Evolutionary conservation across 2,329 filamentous ascomycete species (phyloP).

Genomic region (Botrytis byssoidea): DNA sequence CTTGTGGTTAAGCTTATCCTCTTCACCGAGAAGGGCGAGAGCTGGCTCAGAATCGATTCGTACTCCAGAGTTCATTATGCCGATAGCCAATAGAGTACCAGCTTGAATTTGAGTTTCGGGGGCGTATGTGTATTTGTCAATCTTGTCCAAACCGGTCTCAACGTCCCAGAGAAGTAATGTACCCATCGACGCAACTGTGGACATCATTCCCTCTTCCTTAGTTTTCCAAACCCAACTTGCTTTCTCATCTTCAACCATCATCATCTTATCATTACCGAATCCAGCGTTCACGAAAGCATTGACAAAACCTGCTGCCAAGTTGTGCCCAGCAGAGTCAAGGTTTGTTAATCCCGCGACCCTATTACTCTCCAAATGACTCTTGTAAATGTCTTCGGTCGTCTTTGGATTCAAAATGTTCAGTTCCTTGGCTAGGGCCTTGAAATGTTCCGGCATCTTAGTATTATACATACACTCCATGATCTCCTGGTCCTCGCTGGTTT

Average conservation of each 20-base stretch:
- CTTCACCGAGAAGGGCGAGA: constrained; percentile 78
- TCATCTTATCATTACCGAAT: constrained; percentile 95
- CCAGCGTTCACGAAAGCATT: constrained; percentile 97
- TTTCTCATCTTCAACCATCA: constrained; percentile 87
- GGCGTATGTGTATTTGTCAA: constrained; percentile 90
- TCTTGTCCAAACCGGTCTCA: constrained; percentile 85
- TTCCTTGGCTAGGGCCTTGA: constrained; percentile 91
- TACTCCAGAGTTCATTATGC: constrained; percentile 93
- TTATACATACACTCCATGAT: constrained; percentile 85
- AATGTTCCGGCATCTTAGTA: constrained; percentile 82
- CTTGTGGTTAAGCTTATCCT: constrained; percentile 75
- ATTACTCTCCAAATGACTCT: constrained; percentile 95
- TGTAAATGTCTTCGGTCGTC: constrained; percentile 98
- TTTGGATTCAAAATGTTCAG: constrained; percentile 96
- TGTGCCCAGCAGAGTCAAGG: constrained; percentile 91
- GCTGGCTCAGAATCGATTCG: constrained; percentile 87
- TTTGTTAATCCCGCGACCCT: constrained; percentile 91
- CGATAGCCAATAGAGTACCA: constrained; percentile 87
- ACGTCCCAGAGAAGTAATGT: constrained; percentile 93
- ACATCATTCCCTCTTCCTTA: constrained; percentile 96
- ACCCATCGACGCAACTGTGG: constrained; percentile 89
- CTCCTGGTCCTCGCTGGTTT: constrained; percentile 68
- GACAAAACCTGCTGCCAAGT: constrained; percentile 92
- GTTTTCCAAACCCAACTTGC: constrained; percentile 99
- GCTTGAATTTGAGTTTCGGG: constrained; percentile 83